These are phyloP conservation scores for Pythium graminicola DNA, from an alignment of 352 stramenopile species.

Conservation along the genomic window DNA sequence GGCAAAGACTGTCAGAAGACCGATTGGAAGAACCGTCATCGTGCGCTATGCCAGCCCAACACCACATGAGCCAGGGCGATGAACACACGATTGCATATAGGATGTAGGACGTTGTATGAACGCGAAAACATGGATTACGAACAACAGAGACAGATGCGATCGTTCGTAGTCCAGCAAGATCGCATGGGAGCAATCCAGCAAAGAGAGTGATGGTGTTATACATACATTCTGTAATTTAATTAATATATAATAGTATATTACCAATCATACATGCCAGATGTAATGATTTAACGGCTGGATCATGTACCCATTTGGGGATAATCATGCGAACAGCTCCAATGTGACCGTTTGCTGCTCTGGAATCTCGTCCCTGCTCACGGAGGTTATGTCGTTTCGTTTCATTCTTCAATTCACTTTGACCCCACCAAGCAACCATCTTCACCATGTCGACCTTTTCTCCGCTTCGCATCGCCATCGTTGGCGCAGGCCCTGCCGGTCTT, in stretches of 20 bases:
- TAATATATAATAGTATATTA: neutral
- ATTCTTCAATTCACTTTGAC: constrained; percentile 6
- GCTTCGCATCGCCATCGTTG: constrained; percentile 13
- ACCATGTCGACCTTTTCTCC: neutral
- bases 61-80: neutral
- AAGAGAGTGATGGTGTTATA: neutral
- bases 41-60: constrained; percentile 33
- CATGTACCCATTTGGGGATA: neutral
- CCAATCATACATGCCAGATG: neutral
- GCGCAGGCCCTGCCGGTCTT: constrained; percentile 15
- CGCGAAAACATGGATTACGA: no score
- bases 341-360: neutral
- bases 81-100: no score
- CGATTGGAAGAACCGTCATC: constrained; percentile 65
- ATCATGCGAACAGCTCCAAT: neutral
- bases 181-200: no score
- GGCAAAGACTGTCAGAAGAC: constrained; percentile 49
- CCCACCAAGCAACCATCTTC: neutral
- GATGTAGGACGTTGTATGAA: no score
- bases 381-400: neutral
- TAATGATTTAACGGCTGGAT: neutral
- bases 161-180: no score
- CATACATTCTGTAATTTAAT: neutral
- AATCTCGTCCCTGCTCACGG: neutral
- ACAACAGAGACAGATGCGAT: no score